Evolutionary conservation across 2,329 filamentous ascomycete species (phyloP).

Genomic region (Sarocladiaceae sp.): DNA sequence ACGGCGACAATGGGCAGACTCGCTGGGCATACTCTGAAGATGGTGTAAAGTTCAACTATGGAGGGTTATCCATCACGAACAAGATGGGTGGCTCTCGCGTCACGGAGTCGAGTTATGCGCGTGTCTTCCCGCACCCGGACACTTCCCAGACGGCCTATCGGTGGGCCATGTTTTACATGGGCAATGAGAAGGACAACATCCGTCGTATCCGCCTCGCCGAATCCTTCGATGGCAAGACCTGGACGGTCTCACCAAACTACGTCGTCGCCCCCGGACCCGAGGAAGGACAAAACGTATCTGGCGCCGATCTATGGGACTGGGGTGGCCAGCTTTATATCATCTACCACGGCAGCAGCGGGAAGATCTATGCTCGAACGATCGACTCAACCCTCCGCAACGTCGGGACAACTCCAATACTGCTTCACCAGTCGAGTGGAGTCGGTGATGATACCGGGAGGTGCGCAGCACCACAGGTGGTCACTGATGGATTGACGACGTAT

Average conservation of each 20-base stretch:
- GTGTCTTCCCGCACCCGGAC: constrained; percentile 20
- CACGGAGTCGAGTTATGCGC: constrained; percentile 21
- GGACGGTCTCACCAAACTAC: constrained; percentile 15
- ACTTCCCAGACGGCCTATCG: constrained; percentile 13
- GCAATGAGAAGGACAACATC: constrained; percentile 19
- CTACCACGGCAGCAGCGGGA: constrained; percentile 16
- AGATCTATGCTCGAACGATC: constrained; percentile 16
- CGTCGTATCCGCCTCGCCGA: constrained; percentile 22
- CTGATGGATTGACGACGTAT: constrained; percentile 8
- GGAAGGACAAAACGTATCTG: constrained; percentile 15
- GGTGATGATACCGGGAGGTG: constrained; percentile 11
- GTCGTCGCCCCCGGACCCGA: constrained; percentile 14
- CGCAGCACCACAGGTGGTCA: constrained; percentile 14
- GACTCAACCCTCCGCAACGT: constrained; percentile 14
- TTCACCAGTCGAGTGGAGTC: constrained; percentile 13
- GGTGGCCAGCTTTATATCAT: constrained; percentile 14
- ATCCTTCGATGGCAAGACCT: constrained; percentile 17
- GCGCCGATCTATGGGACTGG: constrained; percentile 15
- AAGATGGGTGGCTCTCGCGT: constrained; percentile 18
- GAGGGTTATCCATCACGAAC: constrained; percentile 18
- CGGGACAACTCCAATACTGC: constrained; percentile 12
- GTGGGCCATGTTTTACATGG: constrained; percentile 24
- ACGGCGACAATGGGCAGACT: constrained; percentile 15
- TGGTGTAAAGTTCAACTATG: constrained; percentile 15
- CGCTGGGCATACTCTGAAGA: constrained; percentile 16